A percentile compares a stretch with the other conserved stretches of the same genome.
Conservation (phyloP, 2,329 filamentous ascomycete genomes). For the Cladophialophora carrionii region DNA sequence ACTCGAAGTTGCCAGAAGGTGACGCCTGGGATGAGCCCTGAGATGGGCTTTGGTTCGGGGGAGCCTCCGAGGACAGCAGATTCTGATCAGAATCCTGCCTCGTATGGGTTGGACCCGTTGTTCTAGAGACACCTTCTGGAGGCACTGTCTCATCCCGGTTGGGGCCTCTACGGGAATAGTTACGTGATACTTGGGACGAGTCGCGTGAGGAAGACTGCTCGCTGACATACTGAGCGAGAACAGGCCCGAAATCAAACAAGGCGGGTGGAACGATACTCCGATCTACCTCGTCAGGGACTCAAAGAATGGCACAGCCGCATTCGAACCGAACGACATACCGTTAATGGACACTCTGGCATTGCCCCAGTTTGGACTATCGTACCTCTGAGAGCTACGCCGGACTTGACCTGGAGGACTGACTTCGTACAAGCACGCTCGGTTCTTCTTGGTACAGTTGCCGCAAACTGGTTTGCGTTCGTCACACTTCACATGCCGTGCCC, state of each 20-base stretch:
- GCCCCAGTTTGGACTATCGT: not conserved
- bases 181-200: not conserved
- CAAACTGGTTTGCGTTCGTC: not conserved
- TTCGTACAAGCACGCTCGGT: not conserved
- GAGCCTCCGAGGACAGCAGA: not conserved
- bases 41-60: not conserved
- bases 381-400: not conserved
- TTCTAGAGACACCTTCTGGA: not conserved
- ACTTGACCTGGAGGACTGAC: not conserved
- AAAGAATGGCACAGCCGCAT: not conserved
- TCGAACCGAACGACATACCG: not conserved
- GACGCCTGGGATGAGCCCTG: not conserved
- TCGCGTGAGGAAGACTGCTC: not conserved
- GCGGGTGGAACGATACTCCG: not conserved
- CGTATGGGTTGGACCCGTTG: too few species aligned
- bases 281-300: not conserved
- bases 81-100: not conserved
- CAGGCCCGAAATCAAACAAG: not conserved
- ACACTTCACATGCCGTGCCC: not conserved
- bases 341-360: not conserved
- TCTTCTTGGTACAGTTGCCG: not conserved
- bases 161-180: not conserved
- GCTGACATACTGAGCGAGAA: not conserved
- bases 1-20: not conserved
- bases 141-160: not conserved